A percentile compares a stretch with the other conserved stretches of the same genome.
These are phyloP conservation scores for Pleurotus platypus DNA, from an alignment of 768 basidiomycete species.

Conservation along the genomic window DNA sequence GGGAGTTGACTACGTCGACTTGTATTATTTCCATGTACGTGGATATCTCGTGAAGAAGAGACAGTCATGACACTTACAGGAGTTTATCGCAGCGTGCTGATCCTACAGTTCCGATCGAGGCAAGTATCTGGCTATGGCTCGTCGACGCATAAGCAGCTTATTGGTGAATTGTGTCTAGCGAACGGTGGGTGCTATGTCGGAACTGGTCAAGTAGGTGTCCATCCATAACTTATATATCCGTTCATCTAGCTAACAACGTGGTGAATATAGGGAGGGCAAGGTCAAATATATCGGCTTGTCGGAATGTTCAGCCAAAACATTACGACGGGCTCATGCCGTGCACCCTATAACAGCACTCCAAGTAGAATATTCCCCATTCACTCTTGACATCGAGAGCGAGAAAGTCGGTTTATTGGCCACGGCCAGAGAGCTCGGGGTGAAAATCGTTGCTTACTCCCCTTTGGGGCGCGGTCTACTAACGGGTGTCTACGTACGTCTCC, in stretches of 20 bases:
- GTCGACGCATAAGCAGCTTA: not conserved
- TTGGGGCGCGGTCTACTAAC: conserved; percentile 51
- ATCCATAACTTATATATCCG: not conserved
- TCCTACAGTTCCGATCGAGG: conserved; percentile 43
- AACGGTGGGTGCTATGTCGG: conserved; percentile 46
- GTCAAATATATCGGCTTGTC: conserved; percentile 50
- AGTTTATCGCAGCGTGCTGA: conserved; percentile 31
- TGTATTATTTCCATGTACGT: conserved; percentile 41
- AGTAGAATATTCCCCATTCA: conserved; percentile 50
- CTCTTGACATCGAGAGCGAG: conserved; percentile 41
- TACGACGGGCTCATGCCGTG: conserved; percentile 47
- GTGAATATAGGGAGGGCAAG: conserved; percentile 31
- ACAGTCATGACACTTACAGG: not conserved
- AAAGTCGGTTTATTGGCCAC: conserved; percentile 38
- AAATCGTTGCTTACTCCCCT: conserved; percentile 49
- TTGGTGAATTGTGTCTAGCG: conserved; percentile 15
- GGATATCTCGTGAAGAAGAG: not conserved
- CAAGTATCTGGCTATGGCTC: conserved; percentile 13
- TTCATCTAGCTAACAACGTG: not conserved
- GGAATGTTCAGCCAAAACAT: conserved; percentile 41
- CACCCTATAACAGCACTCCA: conserved; percentile 50
- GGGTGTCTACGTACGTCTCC: conserved; percentile 33
- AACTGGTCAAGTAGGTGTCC: conserved; percentile 43
- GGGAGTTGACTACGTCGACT: conserved; percentile 38
- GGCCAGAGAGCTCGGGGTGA: conserved; percentile 44